phyloP scores from a whole-genome alignment of 805 yeast genomes.

The Peterozyma xylosa region DNA sequence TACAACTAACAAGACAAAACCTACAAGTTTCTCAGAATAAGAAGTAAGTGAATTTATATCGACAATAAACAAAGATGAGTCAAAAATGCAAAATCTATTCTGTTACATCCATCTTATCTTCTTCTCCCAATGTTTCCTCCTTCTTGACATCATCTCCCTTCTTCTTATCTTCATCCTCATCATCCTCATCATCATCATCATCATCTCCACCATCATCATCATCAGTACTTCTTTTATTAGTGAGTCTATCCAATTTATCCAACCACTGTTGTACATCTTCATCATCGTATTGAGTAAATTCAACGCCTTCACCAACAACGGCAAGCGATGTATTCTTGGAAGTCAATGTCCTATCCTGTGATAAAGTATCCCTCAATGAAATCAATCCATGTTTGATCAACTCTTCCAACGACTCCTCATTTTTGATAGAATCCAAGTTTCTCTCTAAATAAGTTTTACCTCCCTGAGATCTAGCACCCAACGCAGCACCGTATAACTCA shows the following conservation, averaged over 20 bases:
- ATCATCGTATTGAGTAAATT: constrained; percentile 77
- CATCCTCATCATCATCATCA: constrained; percentile 16
- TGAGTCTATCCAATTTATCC: constrained; percentile 59
- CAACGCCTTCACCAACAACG: constrained; percentile 76
- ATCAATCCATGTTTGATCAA: constrained; percentile 80
- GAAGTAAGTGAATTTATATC: no score
- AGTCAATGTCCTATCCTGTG: constrained; percentile 89
- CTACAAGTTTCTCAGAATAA: no score
- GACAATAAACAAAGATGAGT: background rate
- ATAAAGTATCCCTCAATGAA: constrained; percentile 88
- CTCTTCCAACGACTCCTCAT: constrained; percentile 55
- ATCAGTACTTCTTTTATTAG: constrained; percentile 47
- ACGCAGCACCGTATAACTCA: constrained; percentile 89
- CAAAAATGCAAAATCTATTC: background rate
- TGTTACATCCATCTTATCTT: constrained; percentile 12
- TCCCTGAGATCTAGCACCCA: constrained; percentile 98
- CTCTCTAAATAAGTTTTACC: constrained; percentile 94
- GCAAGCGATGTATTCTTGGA: constrained; percentile 83
- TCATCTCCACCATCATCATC: constrained; percentile 21
- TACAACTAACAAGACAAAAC: no score
- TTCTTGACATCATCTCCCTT: constrained; percentile 19
- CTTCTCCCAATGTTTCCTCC: constrained; percentile 1
- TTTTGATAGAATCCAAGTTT: constrained; percentile 60
- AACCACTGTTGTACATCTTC: constrained; percentile 83
- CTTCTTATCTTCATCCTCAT: constrained; percentile 21